Base-by-base conservation (phyloP, 768 basidiomycete genomes). In the Rhodotorula graminis region DNA sequence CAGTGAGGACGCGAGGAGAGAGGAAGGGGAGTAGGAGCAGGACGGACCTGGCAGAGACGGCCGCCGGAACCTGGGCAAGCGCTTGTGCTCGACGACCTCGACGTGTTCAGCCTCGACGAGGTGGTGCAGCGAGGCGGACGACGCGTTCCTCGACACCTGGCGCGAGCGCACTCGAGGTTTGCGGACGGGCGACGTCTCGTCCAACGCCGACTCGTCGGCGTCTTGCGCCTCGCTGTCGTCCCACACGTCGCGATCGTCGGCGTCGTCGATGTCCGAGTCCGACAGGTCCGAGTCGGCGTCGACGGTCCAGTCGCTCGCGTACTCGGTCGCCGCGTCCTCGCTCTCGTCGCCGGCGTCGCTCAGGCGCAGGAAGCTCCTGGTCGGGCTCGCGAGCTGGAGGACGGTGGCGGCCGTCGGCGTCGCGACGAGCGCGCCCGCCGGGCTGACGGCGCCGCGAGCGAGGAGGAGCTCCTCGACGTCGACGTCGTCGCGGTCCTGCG, bases 401-500 rank as follows among this genome's bases (percentile, higher is more conserved):
- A 5, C 15, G 31, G 31, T 29, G 2, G 46, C 9, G 8, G 33
- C 12, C 10, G 64, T 65, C 10, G 70, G 70, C 37, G 65, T 65
- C 31, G 33, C 64, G 6, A 11, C 7, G 25, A 44, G 1, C 31
- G 19, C 21, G 12, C 27, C 14, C 53, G 53, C 27, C 3, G 33
- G 19, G n/a, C 27, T n/a, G 10, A 8, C 57, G n/a, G 59, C 50
- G 5, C 47, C 58, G 8, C 49, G 46, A 18, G 66, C 67, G 31
- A 62, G 21, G 37, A 59, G 74, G 44, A 83, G 59, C 14, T 73
- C 76, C 52, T 80, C 80, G 46, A 83, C 80, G 53, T 81, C 80
- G 49, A 74, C 69, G 64, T 82, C 80, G 56, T 82, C 82, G 10
- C 78, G 71, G 18, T 80, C 74, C n/a, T 77, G 74, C 0, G 82